Base-by-base conservation (phyloP, 176 grass and related monocot species). In the Carex myosuroides region DNA sequence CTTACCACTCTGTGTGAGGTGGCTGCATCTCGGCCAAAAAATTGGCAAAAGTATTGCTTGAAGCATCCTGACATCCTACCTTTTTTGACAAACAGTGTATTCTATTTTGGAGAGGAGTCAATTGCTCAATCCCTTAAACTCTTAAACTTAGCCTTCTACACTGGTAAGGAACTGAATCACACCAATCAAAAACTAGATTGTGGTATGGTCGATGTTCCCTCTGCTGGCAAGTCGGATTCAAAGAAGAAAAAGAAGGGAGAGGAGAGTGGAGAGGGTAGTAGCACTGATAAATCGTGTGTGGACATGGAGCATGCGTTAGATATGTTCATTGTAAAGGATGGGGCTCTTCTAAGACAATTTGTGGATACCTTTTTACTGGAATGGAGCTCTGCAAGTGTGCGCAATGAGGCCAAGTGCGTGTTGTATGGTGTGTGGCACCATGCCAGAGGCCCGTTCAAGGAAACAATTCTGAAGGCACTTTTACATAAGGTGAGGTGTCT, bases 31-130 rank as follows among this genome's bases (percentile, higher is more conserved):
- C 94, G 95, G 72, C 95, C 95, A 24, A 98, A 87, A 86, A 98
- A 98, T 92, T 98, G 95, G 95, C 95, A 98, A 70, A 98, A 98
- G 69, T 98, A 89, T 81, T 98, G 95, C 85, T 95, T 93, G 85
- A 98, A 95, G 86, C 81, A 94, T 85, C 85, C 74, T 26, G 95
- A 95, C 57, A 81, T 94, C 85, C 89, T 98, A 64, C 92, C 91
- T 10, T 94, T 98, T 86, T 87, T 98, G 50, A 87, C 94, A 90
- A 90, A 91, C 80, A 89, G 89, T 69, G 81, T 94, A 68, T 94
- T 93, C 70, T 88, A 98, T 88, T 98, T 98, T 86, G 91, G 89
- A 72, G 95, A 98, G 88, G 95, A 94, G 74, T 98, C 92, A 86
- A 85, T 98, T 90, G 77, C 93, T 85, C 92, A 98, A 84, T 91